Percentiles rank a stretch among this genome's conserved stretches.
These are phyloP conservation scores for Pestalotiopsis sp. DNA, from an alignment of 2,329 filamentous ascomycete genomes.

Conservation along the genomic window DNA sequence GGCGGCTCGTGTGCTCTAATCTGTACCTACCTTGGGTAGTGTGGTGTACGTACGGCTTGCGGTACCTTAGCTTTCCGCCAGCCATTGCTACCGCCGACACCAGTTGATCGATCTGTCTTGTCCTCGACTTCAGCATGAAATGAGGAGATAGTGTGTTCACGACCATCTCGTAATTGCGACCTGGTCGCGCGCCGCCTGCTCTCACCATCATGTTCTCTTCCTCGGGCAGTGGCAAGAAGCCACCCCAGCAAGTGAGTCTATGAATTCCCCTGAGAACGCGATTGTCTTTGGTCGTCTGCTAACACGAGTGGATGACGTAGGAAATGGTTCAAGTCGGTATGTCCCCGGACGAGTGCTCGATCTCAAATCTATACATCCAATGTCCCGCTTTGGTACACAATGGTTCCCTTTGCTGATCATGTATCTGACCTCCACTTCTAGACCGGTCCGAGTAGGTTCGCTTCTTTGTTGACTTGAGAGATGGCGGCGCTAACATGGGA, in stretches of 20 bases:
- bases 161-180: constrained; percentile 27
- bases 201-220: constrained; percentile 62
- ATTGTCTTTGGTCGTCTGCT: constrained; percentile 7
- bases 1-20: background rate
- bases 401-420: background rate
- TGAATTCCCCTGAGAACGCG: constrained; percentile 8
- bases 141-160: constrained; percentile 10
- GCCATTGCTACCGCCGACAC: background rate
- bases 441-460: constrained; percentile 65
- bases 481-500: constrained; percentile 16
- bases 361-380: background rate
- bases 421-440: constrained; percentile 26
- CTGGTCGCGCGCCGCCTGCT: constrained; percentile 23
- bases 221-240: constrained; percentile 69
- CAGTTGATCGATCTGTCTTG: background rate
- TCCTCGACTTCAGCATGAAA: background rate
- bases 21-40: background rate
- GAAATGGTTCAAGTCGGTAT: constrained; percentile 99
- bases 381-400: background rate
- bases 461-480: constrained; percentile 4
- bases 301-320: constrained; percentile 55
- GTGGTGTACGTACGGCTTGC: background rate
- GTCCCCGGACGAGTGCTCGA: constrained; percentile 27
- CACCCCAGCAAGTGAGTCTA: constrained; percentile 63
- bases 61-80: background rate